A percentile compares a stretch with the other conserved stretches of the same genome.
Conservation (phyloP, 2,329 filamentous ascomycete genomes). For the Clonostachys solani region DNA sequence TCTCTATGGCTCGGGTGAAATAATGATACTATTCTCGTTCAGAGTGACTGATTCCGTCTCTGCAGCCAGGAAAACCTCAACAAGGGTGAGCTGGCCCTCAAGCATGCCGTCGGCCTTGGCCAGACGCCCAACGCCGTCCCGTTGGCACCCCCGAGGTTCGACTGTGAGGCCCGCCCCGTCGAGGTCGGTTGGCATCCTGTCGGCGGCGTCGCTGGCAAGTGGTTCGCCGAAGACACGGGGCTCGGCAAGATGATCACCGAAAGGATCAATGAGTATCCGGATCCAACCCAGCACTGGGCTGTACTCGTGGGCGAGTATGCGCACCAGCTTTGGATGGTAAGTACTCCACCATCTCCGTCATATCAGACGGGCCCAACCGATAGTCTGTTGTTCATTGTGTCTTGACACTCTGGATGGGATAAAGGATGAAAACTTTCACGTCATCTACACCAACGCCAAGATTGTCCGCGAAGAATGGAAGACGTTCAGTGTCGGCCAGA, state of each 20-base stretch:
- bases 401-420: too few species aligned
- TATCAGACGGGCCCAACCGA: too few species aligned
- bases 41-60: neutral
- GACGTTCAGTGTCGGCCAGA: conserved; percentile 46
- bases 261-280: conserved; percentile 48
- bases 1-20: too few species aligned
- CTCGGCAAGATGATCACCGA: conserved; percentile 52
- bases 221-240: conserved; percentile 52
- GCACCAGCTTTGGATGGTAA: conserved; percentile 57
- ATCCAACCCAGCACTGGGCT: conserved; percentile 58
- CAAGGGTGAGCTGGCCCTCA: conserved; percentile 27
- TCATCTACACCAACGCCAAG: conserved; percentile 51
- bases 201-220: conserved; percentile 49
- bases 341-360: conserved; percentile 6
- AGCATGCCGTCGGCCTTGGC: conserved; percentile 26
- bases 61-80: conserved; percentile 22
- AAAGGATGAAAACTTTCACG: conserved; percentile 48
- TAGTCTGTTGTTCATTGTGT: neutral
- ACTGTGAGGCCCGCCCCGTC: conserved; percentile 29
- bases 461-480: conserved; percentile 42
- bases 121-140: conserved; percentile 23
- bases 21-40: too few species aligned
- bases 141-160: conserved; percentile 14
- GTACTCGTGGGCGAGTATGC: conserved; percentile 51
- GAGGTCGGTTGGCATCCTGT: conserved; percentile 57